These are phyloP conservation scores for Yamadazyma sp. DNA, from an alignment of 805 yeast species.

Conservation along the genomic window DNA sequence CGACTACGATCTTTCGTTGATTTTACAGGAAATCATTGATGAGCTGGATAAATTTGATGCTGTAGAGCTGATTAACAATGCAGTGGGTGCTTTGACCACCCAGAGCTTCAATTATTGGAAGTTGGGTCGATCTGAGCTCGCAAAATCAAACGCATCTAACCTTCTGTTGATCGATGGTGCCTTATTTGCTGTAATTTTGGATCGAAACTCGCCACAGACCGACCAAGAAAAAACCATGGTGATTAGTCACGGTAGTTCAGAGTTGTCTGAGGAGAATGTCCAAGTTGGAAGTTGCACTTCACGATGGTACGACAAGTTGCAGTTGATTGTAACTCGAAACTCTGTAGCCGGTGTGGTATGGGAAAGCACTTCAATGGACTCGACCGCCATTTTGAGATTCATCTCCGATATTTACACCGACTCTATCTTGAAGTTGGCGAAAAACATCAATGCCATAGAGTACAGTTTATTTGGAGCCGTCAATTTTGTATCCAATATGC, in stretches of 20 bases:
- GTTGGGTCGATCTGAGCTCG: conserved; percentile 43
- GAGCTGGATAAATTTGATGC: conserved; percentile 34
- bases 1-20: conserved; percentile 49
- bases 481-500: conserved; percentile 37
- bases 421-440: conserved; percentile 54
- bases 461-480: conserved; percentile 51
- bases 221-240: conserved; percentile 50
- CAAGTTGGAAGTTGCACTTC: conserved; percentile 60
- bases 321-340: conserved; percentile 52
- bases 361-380: conserved; percentile 59
- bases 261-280: conserved; percentile 38
- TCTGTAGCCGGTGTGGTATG: conserved; percentile 61
- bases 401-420: conserved; percentile 60
- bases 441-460: conserved; percentile 56
- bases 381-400: conserved; percentile 56
- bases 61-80: conserved; percentile 41
- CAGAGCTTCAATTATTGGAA: conserved; percentile 53
- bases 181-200: conserved; percentile 52
- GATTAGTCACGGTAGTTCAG: conserved; percentile 53
- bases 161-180: conserved; percentile 48
- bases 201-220: conserved; percentile 44
- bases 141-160: conserved; percentile 34
- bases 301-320: conserved; percentile 60
- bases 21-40: conserved; percentile 44
- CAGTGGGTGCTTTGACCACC: conserved; percentile 56